Conservation (phyloP, 108 stramenopile species). For the Skeletonema grethae region DNA sequence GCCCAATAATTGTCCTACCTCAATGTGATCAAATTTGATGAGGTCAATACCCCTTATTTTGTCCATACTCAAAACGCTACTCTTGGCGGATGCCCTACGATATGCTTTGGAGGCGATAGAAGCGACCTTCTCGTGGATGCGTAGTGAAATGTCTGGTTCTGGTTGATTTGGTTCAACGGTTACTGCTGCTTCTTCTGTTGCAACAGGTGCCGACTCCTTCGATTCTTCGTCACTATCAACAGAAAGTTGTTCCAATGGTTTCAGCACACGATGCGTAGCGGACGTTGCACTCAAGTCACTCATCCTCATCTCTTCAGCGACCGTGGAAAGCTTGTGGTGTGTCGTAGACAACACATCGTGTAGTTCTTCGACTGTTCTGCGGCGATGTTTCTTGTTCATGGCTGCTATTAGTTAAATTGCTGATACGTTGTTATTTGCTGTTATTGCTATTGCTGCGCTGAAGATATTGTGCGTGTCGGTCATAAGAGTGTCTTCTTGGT, state of each 20-base stretch:
- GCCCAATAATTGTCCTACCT: conserved; percentile 53
- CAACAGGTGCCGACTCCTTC: not conserved
- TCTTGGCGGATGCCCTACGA: conserved; percentile 17
- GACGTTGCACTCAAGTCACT: not conserved
- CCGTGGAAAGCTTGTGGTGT: not conserved
- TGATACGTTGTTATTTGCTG: no score
- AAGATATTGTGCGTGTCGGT: not conserved
- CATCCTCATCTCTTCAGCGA: not conserved
- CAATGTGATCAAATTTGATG: conserved; percentile 20
- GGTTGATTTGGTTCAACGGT: not conserved
- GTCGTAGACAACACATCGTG: not conserved
- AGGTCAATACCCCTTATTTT: conserved; percentile 26
- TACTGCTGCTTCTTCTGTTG: not conserved
- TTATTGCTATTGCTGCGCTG: not conserved
- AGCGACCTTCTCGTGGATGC: conserved; percentile 12
- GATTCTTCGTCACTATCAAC: not conserved
- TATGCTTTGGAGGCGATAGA: conserved; percentile 28
- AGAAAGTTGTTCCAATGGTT: not conserved
- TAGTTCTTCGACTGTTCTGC: not conserved
- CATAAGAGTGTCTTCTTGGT: no score
- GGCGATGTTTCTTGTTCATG: not conserved
- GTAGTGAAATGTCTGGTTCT: conserved; percentile 18
- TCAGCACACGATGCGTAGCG: not conserved
- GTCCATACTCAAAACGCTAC: conserved; percentile 17
- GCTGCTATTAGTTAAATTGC: not conserved